Conservation (phyloP, 2,329 filamentous ascomycete genomes). For the Pseudogymnoascus destructans region DNA sequence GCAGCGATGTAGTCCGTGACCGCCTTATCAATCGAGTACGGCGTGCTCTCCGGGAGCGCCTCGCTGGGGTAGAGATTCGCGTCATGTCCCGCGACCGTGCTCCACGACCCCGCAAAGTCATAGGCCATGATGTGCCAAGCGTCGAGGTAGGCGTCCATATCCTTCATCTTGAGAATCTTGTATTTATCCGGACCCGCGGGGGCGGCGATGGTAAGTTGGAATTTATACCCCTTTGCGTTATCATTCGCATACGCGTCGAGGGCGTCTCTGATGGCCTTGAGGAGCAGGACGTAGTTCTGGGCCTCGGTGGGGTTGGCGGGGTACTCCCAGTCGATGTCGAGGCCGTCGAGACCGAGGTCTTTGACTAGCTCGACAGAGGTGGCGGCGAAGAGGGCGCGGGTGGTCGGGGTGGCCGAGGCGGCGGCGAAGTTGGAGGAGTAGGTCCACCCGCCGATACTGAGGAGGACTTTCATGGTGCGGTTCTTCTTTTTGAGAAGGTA, state of each 20-base stretch:
- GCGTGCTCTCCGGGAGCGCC: slow-evolving; percentile 45
- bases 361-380: slow-evolving; percentile 14
- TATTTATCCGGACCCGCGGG: slow-evolving; percentile 37
- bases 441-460: slow-evolving; percentile 79
- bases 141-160: slow-evolving; percentile 37
- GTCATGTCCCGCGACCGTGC: slow-evolving; percentile 36
- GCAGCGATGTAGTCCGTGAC: slow-evolving; percentile 50
- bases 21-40: slow-evolving; percentile 54
- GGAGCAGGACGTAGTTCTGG: slow-evolving; percentile 27
- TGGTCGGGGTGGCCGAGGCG: slow-evolving; percentile 47
- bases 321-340: slow-evolving; percentile 21
- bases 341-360: slow-evolving; percentile 18
- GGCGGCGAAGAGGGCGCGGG: slow-evolving; percentile 15
- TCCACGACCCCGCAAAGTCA: slow-evolving; percentile 46
- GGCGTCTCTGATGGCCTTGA: slow-evolving; percentile 24
- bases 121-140: slow-evolving; percentile 48
- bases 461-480: slow-evolving; percentile 62
- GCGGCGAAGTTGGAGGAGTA: slow-evolving; percentile 63
- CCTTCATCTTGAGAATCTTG: slow-evolving; percentile 32
- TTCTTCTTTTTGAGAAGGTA: slow-evolving; percentile 65
- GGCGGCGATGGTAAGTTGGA: slow-evolving; percentile 39
- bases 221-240: slow-evolving; percentile 34
- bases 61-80: slow-evolving; percentile 54
- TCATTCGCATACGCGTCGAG: slow-evolving; percentile 34
- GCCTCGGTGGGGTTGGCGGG: slow-evolving; percentile 13